A percentile compares a stretch with the other conserved stretches of the same genome.
phyloP scores from a whole-genome alignment of 2,329 filamentous ascomycete species.

The Alternaria viburni region DNA sequence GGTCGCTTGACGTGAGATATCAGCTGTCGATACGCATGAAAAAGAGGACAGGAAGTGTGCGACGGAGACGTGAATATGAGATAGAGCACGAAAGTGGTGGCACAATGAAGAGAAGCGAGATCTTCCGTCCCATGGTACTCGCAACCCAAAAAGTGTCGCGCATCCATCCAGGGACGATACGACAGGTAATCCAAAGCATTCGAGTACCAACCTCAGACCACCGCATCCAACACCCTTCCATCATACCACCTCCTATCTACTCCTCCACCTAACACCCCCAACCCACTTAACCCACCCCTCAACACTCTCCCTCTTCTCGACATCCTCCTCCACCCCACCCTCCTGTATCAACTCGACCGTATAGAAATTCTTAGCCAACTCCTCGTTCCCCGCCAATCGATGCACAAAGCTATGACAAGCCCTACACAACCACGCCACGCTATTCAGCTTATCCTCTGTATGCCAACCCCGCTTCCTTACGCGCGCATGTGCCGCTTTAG shows the following conservation, averaged over 20 bases:
- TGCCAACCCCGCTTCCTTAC: constrained; percentile 82
- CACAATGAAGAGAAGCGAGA: neutral
- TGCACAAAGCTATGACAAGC: constrained; percentile 87
- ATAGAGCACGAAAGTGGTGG: neutral
- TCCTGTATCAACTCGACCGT: constrained; percentile 73
- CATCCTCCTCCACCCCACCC: constrained; percentile 72
- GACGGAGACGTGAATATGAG: neutral
- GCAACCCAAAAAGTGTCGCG: neutral
- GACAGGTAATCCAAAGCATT: neutral
- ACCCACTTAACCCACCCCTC: constrained; percentile 76
- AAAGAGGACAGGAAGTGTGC: neutral
- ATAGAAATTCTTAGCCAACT: constrained; percentile 73
- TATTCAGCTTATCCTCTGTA: constrained; percentile 73
- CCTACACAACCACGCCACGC: constrained; percentile 84
- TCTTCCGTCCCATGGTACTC: neutral
- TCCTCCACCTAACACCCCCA: constrained; percentile 75
- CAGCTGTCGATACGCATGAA: neutral
- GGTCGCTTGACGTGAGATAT: neutral
- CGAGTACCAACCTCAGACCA: neutral
- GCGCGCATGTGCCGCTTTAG: constrained; percentile 77
- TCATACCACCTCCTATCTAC: constrained; percentile 42
- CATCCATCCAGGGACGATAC: neutral
- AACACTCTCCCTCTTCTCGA: constrained; percentile 72
- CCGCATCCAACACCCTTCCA: neutral
- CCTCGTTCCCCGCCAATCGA: constrained; percentile 75